Base-by-base conservation (phyloP, 306 rosid genomes). In the Trifolium repens region DNA sequence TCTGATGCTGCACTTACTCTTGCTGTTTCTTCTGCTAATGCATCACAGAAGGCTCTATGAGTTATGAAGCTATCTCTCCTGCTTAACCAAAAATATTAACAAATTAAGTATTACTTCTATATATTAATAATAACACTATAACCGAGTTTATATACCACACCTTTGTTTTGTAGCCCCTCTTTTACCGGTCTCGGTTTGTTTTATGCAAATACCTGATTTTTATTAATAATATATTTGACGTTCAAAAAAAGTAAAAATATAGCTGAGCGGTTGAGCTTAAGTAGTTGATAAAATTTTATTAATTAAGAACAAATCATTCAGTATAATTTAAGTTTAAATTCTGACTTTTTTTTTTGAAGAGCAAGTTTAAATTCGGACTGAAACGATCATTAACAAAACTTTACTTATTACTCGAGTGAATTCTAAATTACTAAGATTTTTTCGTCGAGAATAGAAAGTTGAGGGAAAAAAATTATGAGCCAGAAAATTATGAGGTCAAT, bases 61-160 rank as follows among this genome's bases (percentile, higher is more conserved):
- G 96, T 90, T 52, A 93, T 93, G 88, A 93, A 93, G 85, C 96
- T 93, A 37, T 93, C 98, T 78, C 96, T 83, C 89, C 98, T 93
- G 90, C 87, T 64, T 84, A 47, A 73, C 73, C 40, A 58, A 72
- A 49, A 22, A 22, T 22, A 80, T 67, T 12, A 63, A 5, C 24
- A 67, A 9, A 52, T 4, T 49, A 17, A 22, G 24, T 0, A 22
- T 22, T 22, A 22, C 24, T 22, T 1, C 1, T 22, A 22, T 22
- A 22, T 22, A 22, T 22, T 22, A 22, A 22, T 22, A 22, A 22
- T 22, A 22, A 22, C 24, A 22, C 24, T 22, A 22, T 22, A 22
- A 22, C 24, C 24, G 1, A 22, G 24, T 1, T 22, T 22, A 22
- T 22, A 22, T 22, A 22, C 24, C 1, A 1, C 1, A 1, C 24